Conservation (phyloP, 192 early-diverging fungal genomes). For the Endogone sp. region DNA sequence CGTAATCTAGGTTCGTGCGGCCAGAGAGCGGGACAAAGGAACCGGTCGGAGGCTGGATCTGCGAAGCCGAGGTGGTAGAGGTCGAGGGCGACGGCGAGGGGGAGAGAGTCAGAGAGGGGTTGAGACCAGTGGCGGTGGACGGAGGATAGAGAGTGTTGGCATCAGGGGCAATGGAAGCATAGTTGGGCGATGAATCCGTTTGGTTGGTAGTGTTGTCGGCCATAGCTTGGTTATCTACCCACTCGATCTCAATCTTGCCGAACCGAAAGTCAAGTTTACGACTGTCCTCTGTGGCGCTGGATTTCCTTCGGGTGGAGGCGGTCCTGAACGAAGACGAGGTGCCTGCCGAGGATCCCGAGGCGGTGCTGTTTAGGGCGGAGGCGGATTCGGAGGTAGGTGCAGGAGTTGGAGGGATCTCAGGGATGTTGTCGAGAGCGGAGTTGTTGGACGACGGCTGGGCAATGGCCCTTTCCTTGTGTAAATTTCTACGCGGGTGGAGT, state of each 20-base stretch:
- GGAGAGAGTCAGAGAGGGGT: background rate
- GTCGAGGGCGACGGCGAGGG: constrained; percentile 6
- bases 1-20: constrained; percentile 28
- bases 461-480: background rate
- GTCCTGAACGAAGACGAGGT: background rate
- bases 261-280: constrained; percentile 19
- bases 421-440: constrained; percentile 1
- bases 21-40: constrained; percentile 17
- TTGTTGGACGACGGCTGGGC: background rate
- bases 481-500: background rate
- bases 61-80: constrained; percentile 1
- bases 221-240: constrained; percentile 18
- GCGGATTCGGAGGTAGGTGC: background rate
- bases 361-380: background rate
- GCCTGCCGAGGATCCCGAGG: background rate
- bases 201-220: constrained; percentile 5
- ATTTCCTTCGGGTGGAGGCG: background rate
- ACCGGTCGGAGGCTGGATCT: background rate
- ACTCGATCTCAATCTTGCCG: constrained; percentile 26
- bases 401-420: constrained; percentile 12
- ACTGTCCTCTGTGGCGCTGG: background rate
- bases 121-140: background rate
- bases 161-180: background rate
- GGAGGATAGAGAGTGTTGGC: background rate
- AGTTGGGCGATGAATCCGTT: background rate